Evolutionary conservation across 768 basidiomycete genomes (phyloP).

Genomic region (Psilocybe tampanensis): DNA sequence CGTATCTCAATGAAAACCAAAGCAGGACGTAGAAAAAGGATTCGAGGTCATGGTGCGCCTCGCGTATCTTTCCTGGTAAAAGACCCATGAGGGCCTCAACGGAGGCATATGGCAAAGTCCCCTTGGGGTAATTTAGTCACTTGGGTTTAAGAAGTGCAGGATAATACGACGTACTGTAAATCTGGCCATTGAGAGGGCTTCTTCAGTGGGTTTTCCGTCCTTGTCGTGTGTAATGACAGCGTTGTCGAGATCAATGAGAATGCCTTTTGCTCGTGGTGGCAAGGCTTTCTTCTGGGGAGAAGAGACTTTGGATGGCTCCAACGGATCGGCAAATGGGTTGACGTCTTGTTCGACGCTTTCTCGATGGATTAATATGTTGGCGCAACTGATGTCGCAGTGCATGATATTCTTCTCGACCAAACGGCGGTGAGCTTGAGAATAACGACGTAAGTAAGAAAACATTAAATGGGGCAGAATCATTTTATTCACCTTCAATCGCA

Average conservation of each 20-base stretch:
- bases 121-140: neutral
- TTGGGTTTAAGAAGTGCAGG: neutral
- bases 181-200: neutral
- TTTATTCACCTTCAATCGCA: neutral
- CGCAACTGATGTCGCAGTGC: neutral
- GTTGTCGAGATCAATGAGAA: conserved; percentile 1
- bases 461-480: neutral
- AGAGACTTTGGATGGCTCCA: too few species aligned
- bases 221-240: neutral
- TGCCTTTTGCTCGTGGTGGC: neutral
- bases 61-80: neutral
- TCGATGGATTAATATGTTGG: neutral
- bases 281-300: too few species aligned
- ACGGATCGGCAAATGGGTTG: too few species aligned
- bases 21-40: conserved; percentile 1
- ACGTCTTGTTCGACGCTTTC: too few species aligned
- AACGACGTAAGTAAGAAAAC: neutral
- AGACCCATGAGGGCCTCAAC: neutral
- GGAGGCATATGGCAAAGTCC: neutral
- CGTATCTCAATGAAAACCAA: neutral
- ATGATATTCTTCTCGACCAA: neutral
- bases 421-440: neutral
- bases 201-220: neutral
- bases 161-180: neutral
- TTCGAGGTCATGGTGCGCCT: neutral